A percentile compares a stretch with the other conserved stretches of the same genome.
Evolutionary conservation across 1,139 yeast species (phyloP).

Genomic region (Yamadazyma diospyri): DNA sequence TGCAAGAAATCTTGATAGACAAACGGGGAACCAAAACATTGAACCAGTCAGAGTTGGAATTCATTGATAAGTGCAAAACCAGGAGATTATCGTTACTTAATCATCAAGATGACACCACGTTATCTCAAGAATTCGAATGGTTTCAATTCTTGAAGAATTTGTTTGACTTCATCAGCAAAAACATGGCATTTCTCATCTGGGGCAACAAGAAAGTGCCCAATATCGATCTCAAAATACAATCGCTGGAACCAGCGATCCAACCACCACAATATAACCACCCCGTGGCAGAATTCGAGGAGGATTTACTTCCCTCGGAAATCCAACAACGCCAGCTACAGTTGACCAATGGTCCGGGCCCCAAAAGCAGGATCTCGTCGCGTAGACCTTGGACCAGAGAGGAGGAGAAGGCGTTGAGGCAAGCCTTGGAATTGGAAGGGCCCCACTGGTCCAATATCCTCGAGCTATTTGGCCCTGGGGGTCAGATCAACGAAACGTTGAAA

Average conservation of each 20-base stretch:
- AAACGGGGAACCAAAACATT: conserved; percentile 29
- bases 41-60: conserved; percentile 71
- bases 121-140: conserved; percentile 33
- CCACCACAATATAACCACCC: conserved; percentile 2
- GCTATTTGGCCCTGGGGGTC: conserved; percentile 89
- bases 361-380: conserved; percentile 32
- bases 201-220: conserved; percentile 41
- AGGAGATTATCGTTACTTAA: conserved; percentile 60
- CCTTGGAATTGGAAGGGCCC: conserved; percentile 82
- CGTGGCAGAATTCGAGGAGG: conserved; percentile 8
- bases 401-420: conserved; percentile 79
- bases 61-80: conserved; percentile 63
- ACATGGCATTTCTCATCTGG: conserved; percentile 69
- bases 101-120: conserved; percentile 45
- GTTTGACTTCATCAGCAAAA: conserved; percentile 73
- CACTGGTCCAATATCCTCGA: conserved; percentile 90
- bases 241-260: background rate
- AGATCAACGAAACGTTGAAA: conserved; percentile 75
- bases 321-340: conserved; percentile 42
- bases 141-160: conserved; percentile 51
- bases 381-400: conserved; percentile 88
- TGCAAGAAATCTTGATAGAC: conserved; percentile 42
- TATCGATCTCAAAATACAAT: conserved; percentile 1
- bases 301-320: conserved; percentile 45
- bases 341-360: conserved; percentile 28